Base-by-base conservation (phyloP, 192 early-diverging fungal genomes). In the Neocallimastix lanati region DNA sequence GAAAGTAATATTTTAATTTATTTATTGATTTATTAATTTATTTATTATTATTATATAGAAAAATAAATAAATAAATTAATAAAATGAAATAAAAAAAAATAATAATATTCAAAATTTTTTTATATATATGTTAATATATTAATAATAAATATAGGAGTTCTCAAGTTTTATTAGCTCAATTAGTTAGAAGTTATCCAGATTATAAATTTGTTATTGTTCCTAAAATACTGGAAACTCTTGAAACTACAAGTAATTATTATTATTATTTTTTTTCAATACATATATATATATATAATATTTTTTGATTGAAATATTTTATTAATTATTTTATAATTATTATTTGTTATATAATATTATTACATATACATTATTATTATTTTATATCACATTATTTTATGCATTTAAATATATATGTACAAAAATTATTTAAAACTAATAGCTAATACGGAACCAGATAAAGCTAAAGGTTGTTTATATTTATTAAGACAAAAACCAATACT, bases 391-490 rank as follows among this genome's bases (percentile, higher is more conserved):
- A 33, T 33, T 33, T 33, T 33, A 33, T 33, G 11, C 11, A 33
- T 33, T 6, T 33, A 33, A 84, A 28, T 88, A 93, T 79, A 83
- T 86, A 29, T 86, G 92, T 83, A 93, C 93, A 76, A 92, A 92
- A 15, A 90, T 92, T 1, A 82, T 94, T 29, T 93, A 91, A 81
- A 78, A 13, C 78, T 29, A 29, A 27, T 5, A 28, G 80, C 27
- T 37, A 76, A 80, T 40, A 27, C 16, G 6, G 77, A 81, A 28
- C 78, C 78, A 18, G 40, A 79, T 29, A 27, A 35, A n/a, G 50
- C 25, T 13, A 40, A 77, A 28, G 78, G 79, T 78, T 77, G 21
- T 0, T 29, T 40, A 40, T 29, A 77, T 77, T 40, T 79, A 29
- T 37, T 79, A 77, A 77, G 77, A 77, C 77, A 28, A 21, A 83